A percentile compares a stretch with the other conserved stretches of the same genome.
These are phyloP conservation scores for Ricinus communis DNA, from an alignment of 345 rosid species.

Conservation along the genomic window DNA sequence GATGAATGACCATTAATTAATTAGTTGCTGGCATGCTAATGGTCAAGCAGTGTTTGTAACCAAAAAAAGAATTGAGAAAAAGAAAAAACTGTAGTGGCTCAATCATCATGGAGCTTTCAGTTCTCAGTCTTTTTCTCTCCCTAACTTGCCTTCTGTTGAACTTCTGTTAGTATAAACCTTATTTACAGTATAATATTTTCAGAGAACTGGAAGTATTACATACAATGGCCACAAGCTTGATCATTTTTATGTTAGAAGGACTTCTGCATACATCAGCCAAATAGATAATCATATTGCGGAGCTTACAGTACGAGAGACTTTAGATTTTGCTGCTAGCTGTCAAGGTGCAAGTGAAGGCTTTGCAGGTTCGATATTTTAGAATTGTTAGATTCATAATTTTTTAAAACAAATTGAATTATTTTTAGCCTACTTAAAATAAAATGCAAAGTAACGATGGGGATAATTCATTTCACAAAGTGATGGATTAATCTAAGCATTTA, in stretches of 20 bases:
- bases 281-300: slow-evolving; percentile 88
- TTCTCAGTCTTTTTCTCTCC: background rate
- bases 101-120: too few relatives aligned
- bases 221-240: slow-evolving; percentile 72
- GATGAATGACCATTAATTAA: background rate
- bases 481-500: background rate
- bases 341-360: slow-evolving; percentile 84
- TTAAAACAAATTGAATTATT: too few relatives aligned
- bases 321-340: slow-evolving; percentile 92
- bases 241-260: slow-evolving; percentile 72
- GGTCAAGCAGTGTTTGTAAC: too few relatives aligned
- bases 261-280: slow-evolving; percentile 90
- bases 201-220: slow-evolving; percentile 70
- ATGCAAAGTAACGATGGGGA: too few relatives aligned
- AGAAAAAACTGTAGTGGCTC: background rate
- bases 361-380: slow-evolving; percentile 49
- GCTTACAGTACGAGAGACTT: slow-evolving; percentile 88
- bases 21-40: background rate
- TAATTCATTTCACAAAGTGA: background rate
- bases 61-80: too few relatives aligned
- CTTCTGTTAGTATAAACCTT: too few relatives aligned
- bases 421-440: too few relatives aligned
- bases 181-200: slow-evolving; percentile 14
- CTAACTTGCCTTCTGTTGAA: too few relatives aligned
- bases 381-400: background rate